phyloP scores from a whole-genome alignment of 257 asterid species.

The Solanum sparsipilum region DNA sequence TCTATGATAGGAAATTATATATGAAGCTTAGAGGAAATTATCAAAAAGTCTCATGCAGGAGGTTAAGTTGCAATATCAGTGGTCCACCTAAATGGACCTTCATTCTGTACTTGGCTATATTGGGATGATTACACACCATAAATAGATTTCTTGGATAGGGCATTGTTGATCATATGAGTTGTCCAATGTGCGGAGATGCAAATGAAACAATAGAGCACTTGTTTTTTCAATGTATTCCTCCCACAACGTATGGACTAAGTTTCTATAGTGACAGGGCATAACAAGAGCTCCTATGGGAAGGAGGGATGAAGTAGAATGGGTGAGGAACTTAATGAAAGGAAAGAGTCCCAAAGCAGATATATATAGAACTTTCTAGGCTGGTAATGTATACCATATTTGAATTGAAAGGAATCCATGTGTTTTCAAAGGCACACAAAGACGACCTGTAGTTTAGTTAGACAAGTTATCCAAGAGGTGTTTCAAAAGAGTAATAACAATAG shows the following conservation, averaged over 20 bases:
- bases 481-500: not conserved
- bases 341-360: too few species aligned
- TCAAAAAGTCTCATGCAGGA: not conserved
- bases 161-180: not conserved
- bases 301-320: not conserved
- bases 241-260: not conserved
- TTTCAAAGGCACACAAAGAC: not conserved
- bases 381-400: not conserved
- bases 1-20: too few species aligned
- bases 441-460: not conserved
- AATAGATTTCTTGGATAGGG: not conserved
- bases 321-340: not conserved
- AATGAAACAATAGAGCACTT: too few species aligned
- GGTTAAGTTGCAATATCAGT: not conserved
- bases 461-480: not conserved
- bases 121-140: not conserved
- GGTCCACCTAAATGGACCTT: not conserved
- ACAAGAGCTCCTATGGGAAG: not conserved
- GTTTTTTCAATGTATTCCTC: not conserved
- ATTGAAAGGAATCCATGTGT: not conserved
- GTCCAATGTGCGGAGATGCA: not conserved
- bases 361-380: too few species aligned
- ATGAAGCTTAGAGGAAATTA: not conserved
- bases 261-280: not conserved
- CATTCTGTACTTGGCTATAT: not conserved